Evolutionary conservation across 345 rosid genomes (phyloP).

Genomic region (Arabidopsis suecica): DNA sequence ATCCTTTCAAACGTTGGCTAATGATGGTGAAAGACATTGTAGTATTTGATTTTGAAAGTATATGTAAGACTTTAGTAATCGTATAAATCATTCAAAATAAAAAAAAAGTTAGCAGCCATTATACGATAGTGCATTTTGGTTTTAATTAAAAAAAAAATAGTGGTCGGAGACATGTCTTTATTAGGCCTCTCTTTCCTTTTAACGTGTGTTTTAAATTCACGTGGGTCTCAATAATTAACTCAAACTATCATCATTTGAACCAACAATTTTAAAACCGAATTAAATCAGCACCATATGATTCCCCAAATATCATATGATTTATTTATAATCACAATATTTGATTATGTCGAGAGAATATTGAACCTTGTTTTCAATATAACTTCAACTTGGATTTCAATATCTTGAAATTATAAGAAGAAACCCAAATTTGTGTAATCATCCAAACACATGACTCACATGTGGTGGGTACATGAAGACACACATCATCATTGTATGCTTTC

Average conservation of each 20-base stretch:
- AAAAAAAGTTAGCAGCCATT: conserved; percentile 16
- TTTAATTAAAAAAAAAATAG: conserved; percentile 12
- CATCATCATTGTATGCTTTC: conserved; percentile 26
- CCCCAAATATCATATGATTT: conserved; percentile 11
- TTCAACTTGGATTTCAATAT: conserved; percentile 28
- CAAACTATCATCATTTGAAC: conserved; percentile 13
- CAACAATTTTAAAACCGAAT: not conserved
- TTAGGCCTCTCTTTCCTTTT: not conserved
- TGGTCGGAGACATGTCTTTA: conserved; percentile 48
- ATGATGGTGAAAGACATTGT: too few species aligned
- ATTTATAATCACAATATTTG: conserved; percentile 27
- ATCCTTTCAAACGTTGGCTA: too few species aligned
- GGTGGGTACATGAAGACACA: conserved; percentile 43
- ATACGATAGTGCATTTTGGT: conserved; percentile 14
- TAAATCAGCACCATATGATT: conserved; percentile 37
- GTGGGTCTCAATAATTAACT: conserved; percentile 43
- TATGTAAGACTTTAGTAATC: too few species aligned
- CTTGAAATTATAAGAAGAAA: conserved; percentile 27
- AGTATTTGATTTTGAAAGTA: too few species aligned
- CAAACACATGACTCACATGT: conserved; percentile 42
- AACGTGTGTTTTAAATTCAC: conserved; percentile 25
- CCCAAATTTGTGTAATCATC: conserved; percentile 32
- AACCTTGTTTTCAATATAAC: conserved; percentile 31
- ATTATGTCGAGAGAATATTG: conserved; percentile 39
- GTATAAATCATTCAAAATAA: not conserved